Evolutionary conservation across 2,329 filamentous ascomycete species (phyloP).

Genomic region (Neofusicoccum ribis): DNA sequence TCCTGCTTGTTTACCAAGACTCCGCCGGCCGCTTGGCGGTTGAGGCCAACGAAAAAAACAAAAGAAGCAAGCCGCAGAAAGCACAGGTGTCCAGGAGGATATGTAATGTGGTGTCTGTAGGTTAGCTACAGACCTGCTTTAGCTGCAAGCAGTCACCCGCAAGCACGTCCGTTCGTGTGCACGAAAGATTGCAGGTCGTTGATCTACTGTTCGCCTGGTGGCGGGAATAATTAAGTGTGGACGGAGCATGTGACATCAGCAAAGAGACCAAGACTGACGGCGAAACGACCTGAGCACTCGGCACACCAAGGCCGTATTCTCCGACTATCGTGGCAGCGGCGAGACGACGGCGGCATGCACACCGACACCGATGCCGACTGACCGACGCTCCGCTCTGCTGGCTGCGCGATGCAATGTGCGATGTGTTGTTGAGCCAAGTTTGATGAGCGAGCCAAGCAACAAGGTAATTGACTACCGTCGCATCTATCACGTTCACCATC

Average conservation of each 20-base stretch:
- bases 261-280: background rate
- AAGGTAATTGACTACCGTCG: background rate
- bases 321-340: background rate
- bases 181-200: no score
- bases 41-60: background rate
- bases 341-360: no score
- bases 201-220: no score
- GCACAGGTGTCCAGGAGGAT: no score
- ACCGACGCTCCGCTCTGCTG: no score
- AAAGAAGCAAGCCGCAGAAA: background rate
- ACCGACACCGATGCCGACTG: no score
- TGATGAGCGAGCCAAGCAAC: background rate
- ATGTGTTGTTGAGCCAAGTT: background rate
- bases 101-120: no score
- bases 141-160: no score
- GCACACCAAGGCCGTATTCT: conserved; percentile 1
- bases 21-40: background rate
- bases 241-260: background rate
- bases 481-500: background rate
- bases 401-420: background rate
- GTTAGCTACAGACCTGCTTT: no score
- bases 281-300: background rate
- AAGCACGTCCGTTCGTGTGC: no score
- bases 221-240: no score
- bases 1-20: background rate